phyloP scores from a whole-genome alignment of 805 yeast species.

The Cyberlindnera meyerae region DNA sequence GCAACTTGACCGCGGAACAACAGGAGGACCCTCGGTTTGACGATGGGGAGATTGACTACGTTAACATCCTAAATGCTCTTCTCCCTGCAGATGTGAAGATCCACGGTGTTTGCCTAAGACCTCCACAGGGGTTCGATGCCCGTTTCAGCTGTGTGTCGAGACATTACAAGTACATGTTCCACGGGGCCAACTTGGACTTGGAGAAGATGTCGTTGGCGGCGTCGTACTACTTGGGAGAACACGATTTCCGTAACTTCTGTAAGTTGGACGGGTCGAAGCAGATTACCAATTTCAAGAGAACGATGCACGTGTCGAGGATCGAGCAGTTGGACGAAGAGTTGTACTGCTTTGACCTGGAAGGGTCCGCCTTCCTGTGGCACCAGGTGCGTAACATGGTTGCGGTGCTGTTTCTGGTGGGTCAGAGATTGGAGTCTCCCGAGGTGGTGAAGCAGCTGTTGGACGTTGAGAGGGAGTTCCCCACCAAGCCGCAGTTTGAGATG shows the following conservation, averaged over 20 bases:
- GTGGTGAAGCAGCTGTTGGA: conserved; percentile 59
- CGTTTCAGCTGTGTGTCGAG: conserved; percentile 84
- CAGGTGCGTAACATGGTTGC: conserved; percentile 97
- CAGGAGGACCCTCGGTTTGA: conserved; percentile 57
- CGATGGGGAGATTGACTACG: conserved; percentile 66
- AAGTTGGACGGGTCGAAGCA: conserved; percentile 93
- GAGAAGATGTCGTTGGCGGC: conserved; percentile 70
- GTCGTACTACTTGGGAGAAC: conserved; percentile 55
- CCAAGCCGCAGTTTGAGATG: conserved; percentile 79
- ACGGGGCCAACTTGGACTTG: conserved; percentile 49
- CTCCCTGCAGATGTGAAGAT: conserved; percentile 79
- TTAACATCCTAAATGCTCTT: conserved; percentile 66
- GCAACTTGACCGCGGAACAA: conserved; percentile 57
- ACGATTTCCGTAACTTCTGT: conserved; percentile 93
- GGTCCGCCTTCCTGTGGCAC: conserved; percentile 94
- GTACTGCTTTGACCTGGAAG: conserved; percentile 71
- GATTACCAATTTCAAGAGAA: conserved; percentile 70
- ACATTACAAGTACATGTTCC: conserved; percentile 81
- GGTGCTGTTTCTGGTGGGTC: conserved; percentile 73
- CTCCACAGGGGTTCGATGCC: conserved; percentile 83
- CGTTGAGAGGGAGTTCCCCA: conserved; percentile 43
- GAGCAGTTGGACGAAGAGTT: conserved; percentile 31
- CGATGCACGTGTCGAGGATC: conserved; percentile 51
- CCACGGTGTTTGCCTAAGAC: conserved; percentile 78
- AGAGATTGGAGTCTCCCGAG: conserved; percentile 57